Conservation (phyloP, 306 rosid species). For the Lathyrus sativus region DNA sequence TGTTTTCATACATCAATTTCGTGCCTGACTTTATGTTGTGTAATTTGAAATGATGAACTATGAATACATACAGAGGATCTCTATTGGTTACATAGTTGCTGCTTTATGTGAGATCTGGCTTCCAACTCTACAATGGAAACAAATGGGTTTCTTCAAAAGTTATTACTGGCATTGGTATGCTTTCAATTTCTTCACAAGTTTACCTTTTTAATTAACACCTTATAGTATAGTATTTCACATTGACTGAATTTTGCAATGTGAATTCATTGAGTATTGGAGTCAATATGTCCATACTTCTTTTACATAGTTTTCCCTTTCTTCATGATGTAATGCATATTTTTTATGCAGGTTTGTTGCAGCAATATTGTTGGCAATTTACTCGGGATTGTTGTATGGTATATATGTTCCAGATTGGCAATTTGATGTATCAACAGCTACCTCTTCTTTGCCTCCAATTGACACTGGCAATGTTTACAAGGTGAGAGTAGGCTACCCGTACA, state of each 20-base stretch:
- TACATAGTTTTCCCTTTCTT: background rate
- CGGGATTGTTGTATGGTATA: slow-evolving; percentile 66
- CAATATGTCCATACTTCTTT: slow-evolving; percentile 11
- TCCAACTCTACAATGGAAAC: slow-evolving; percentile 46
- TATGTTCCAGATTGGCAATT: slow-evolving; percentile 97
- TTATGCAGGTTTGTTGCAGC: slow-evolving; percentile 59
- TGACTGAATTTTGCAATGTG: background rate
- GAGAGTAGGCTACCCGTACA: slow-evolving; percentile 30
- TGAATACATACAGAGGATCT: slow-evolving; percentile 66
- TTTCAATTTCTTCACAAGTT: background rate
- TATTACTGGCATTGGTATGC: slow-evolving; percentile 67
- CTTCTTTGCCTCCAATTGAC: slow-evolving; percentile 42
- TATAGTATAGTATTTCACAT: background rate
- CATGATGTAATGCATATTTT: slow-evolving; percentile 10
- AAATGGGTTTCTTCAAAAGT: slow-evolving; percentile 50
- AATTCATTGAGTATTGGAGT: background rate
- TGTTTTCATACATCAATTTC: background rate
- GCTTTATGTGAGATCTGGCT: slow-evolving; percentile 91
- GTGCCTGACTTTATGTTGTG: background rate
- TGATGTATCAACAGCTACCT: slow-evolving; percentile 44
- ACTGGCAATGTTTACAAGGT: slow-evolving; percentile 57
- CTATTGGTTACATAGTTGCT: slow-evolving; percentile 74
- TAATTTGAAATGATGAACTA: slow-evolving; percentile 28
- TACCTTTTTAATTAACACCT: too few relatives aligned
- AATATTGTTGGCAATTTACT: slow-evolving; percentile 63